Percentiles rank a stretch among this genome's conserved stretches.
Conservation (phyloP, 1,284 basidiomycete genomes). For the Rhizopogon parksii region DNA sequence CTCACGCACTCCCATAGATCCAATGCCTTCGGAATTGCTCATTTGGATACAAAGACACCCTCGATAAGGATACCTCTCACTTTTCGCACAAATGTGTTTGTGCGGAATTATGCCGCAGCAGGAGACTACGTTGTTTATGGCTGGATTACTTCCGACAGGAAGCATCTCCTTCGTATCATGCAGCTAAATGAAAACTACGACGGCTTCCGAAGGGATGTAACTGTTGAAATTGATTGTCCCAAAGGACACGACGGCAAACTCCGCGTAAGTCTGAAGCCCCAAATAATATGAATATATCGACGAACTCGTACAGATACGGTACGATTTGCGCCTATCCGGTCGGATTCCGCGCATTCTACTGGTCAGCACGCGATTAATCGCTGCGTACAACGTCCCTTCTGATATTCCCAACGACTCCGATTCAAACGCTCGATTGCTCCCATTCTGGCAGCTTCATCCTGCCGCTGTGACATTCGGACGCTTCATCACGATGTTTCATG, state of each 20-base stretch:
- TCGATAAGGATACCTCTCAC: conserved; percentile 23
- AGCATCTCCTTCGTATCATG: conserved; percentile 25
- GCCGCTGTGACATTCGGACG: conserved; percentile 21
- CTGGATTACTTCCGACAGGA: conserved; percentile 25
- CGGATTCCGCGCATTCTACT: conserved; percentile 20
- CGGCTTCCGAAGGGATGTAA: conserved; percentile 15
- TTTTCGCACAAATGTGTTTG: conserved; percentile 17
- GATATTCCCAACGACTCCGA: conserved; percentile 8
- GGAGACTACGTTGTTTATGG: conserved; percentile 27
- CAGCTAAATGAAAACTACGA: conserved; percentile 23
- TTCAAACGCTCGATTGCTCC: conserved; percentile 8
- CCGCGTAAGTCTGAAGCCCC: conserved; percentile 2
- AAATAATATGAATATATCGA: not conserved
- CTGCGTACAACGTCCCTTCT: conserved; percentile 25
- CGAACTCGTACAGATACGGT: conserved; percentile 17
- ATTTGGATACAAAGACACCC: conserved; percentile 21
- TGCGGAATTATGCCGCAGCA: conserved; percentile 18
- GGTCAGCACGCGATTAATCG: conserved; percentile 24
- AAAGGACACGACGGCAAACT: conserved; percentile 21
- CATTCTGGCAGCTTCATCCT: conserved; percentile 17
- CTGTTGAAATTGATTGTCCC: conserved; percentile 25
- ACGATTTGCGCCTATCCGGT: conserved; percentile 24
- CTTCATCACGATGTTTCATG: conserved; percentile 23
- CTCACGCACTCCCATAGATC: not conserved
- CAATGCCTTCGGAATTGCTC: conserved; percentile 20